Evolutionary conservation across 345 rosid genomes (phyloP), one percentile per base, ranked within the genome.

Genomic region (Cardamine chenopodiifolia): DNA sequence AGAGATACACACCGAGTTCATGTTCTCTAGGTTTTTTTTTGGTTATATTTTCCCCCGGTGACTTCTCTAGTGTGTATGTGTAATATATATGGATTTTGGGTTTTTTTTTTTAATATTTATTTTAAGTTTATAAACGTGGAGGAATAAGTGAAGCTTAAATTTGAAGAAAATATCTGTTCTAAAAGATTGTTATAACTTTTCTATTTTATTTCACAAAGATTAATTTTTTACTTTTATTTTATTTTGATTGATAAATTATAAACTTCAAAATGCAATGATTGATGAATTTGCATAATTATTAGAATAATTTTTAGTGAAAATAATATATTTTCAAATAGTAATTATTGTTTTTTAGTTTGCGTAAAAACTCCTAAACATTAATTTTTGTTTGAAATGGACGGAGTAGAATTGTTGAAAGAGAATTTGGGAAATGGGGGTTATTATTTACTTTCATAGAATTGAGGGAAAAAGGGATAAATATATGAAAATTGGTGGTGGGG

Each of bases 1-100:
- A 12, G 96, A 86, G 75, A 92, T 86, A 82, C 96, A 92, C 25
- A 82, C 87, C 9, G 96, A 88, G 52, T 69, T 84, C 98, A 90
- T 50, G 8, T 42, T 59, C 18, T 53, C 15, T 32, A n/a, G 28
- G 1, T 55, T 23, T 53, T 34, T 35, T 52, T 42, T 9, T 5
- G 11, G 39, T 52, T 25, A 47, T 39, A 5, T 7, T 58, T 20
- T n/a, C n/a, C 0, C 6, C 35, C 28, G 42, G 72, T 40, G 61
- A 47, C 39, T 66, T 42, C 13, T 22, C 63, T 53, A 34, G 5
- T 54, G 66, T 8, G 44, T 62, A 67, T 59, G 61, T 66, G 48
- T 72, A 50, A 62, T 76, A 66, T 65, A 66, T 66, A 48, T 15
- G n/a, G 55, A 58, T 53, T n/a, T 62, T 22, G 0, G 44, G 6